A percentile compares a stretch with the other conserved stretches of the same genome.
Evolutionary conservation across 495 filamentous ascomycete genomes (phyloP).

Genomic region (Durotheca rogersii): DNA sequence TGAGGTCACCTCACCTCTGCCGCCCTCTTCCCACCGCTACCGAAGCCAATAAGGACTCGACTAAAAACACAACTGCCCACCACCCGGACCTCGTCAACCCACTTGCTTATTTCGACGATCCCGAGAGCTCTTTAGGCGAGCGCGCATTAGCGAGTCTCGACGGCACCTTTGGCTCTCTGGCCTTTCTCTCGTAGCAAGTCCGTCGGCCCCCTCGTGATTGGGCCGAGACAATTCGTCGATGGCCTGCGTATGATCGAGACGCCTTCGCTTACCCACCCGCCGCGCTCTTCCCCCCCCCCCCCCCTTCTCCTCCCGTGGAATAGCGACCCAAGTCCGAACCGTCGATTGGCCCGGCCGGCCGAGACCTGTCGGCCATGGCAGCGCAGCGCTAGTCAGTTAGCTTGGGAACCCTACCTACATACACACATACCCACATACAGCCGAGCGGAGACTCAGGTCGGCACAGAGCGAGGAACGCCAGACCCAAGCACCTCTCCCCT

Average conservation of each 20-base stretch:
- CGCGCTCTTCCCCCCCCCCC: too few relatives aligned
- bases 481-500: not conserved
- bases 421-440: not conserved
- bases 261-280: not conserved
- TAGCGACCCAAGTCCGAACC: too few relatives aligned
- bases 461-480: too few relatives aligned
- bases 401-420: not conserved
- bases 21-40: constrained; percentile 27
- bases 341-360: too few relatives aligned
- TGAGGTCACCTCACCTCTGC: constrained; percentile 1
- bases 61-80: constrained; percentile 16
- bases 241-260: not conserved
- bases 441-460: too few relatives aligned
- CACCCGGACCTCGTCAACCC: constrained; percentile 18
- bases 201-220: not conserved
- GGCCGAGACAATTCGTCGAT: not conserved
- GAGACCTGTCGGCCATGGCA: too few relatives aligned
- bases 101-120: constrained; percentile 35
- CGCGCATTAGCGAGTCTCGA: constrained; percentile 25
- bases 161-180: constrained; percentile 17
- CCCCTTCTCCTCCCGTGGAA: too few relatives aligned
- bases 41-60: constrained; percentile 6
- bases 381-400: too few relatives aligned
- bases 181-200: constrained; percentile 4
- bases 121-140: constrained; percentile 30